Evolutionary conservation across 2,329 filamentous ascomycete species (phyloP).

Genomic region (Chalaropsis ovoidea): DNA sequence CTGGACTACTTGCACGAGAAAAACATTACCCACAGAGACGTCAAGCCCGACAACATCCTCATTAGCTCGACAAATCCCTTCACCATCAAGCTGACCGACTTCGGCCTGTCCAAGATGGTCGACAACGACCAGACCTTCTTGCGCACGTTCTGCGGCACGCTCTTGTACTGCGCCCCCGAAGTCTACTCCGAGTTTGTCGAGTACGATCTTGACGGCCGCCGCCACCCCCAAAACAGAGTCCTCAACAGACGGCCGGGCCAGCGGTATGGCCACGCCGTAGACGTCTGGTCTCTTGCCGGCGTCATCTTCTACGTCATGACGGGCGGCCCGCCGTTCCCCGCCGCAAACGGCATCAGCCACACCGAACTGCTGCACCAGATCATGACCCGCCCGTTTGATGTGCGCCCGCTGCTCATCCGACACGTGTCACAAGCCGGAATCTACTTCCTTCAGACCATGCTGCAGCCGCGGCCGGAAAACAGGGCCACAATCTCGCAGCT

Average conservation of each 20-base stretch:
- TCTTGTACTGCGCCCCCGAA: constrained; percentile 92
- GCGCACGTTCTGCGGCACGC: constrained; percentile 90
- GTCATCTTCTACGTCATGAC: constrained; percentile 85
- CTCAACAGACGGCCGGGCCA: constrained; percentile 36
- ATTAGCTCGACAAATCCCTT: constrained; percentile 64
- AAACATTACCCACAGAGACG: constrained; percentile 93
- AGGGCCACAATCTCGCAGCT: constrained; percentile 65
- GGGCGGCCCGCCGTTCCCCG: constrained; percentile 68
- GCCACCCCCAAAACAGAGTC: constrained; percentile 45
- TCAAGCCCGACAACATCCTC: constrained; percentile 96
- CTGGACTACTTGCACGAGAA: constrained; percentile 76
- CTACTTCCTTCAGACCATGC: constrained; percentile 66
- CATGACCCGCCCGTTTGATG: constrained; percentile 66
- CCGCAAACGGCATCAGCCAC: constrained; percentile 63
- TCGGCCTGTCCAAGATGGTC: constrained; percentile 90
- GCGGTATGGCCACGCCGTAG: constrained; percentile 82
- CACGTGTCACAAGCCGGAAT: constrained; percentile 57
- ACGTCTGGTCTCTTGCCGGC: constrained; percentile 92
- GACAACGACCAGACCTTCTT: constrained; percentile 84
- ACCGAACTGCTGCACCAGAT: constrained; percentile 74
- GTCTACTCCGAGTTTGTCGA: constrained; percentile 69
- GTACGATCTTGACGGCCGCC: constrained; percentile 60
- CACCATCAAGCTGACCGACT: constrained; percentile 85
- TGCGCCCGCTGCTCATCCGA: constrained; percentile 47
- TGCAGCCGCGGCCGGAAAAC: constrained; percentile 67